A percentile compares a stretch with the other conserved stretches of the same genome.
Evolutionary conservation across 164 flowering plant genomes (phyloP).

Genomic region (Euptelea pleiosperma): DNA sequence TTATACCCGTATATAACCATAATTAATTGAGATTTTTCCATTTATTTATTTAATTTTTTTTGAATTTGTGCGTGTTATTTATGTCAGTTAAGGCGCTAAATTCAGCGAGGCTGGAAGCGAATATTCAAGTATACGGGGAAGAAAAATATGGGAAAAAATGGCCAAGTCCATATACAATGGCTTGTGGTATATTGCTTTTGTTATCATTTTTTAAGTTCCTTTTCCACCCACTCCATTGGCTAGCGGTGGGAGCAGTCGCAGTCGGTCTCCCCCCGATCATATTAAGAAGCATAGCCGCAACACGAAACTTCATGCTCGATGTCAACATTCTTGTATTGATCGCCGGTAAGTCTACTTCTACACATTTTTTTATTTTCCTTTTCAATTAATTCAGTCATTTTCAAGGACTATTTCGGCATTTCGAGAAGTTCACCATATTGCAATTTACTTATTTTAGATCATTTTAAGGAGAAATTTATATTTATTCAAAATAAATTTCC

Average conservation of each 20-base stretch:
- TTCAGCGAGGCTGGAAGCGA: constrained; percentile 81
- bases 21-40: neutral
- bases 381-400: no score
- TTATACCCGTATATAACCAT: no score
- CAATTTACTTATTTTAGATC: no score
- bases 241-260: constrained; percentile 60
- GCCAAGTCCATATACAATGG: constrained; percentile 78
- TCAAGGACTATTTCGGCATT: no score
- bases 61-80: neutral
- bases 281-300: constrained; percentile 37
- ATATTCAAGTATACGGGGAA: constrained; percentile 48
- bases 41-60: neutral
- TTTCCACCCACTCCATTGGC: constrained; percentile 59
- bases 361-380: no score
- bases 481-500: no score
- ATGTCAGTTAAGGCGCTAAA: constrained; percentile 73
- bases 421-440: no score
- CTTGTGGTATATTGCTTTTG: constrained; percentile 47
- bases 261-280: constrained; percentile 63
- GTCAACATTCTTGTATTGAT: constrained; percentile 68
- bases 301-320: constrained; percentile 47
- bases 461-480: no score
- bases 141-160: constrained; percentile 41
- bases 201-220: constrained; percentile 49
- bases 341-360: constrained; percentile 74